Base-by-base conservation (phyloP, 1,284 basidiomycete genomes). In the Trichosporon sp. region DNA sequence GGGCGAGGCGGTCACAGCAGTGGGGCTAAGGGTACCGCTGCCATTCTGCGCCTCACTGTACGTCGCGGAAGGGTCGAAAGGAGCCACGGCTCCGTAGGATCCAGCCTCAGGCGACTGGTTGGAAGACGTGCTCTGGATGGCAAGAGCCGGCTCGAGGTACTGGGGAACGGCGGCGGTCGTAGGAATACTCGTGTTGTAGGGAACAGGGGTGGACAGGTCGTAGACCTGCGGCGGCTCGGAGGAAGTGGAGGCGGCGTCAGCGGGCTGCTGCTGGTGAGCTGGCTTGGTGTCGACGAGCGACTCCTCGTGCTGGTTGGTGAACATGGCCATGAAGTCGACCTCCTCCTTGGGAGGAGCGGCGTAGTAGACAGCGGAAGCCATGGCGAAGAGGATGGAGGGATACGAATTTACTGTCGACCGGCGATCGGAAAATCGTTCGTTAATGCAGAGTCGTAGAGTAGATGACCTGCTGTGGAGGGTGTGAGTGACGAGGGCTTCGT, bases 301-400 rank as follows among this genome's bases (percentile, higher is more conserved):
- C 65, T 69, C 69, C 67, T 73, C 70, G 61, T 74, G 70, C 40
- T 74, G 73, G 19, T 67, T 68, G 59, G 71, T 74, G 71, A 74
- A 74, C 73, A 74, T 74, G 51, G 71, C 70, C 73, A 74, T 74
- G 56, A 74, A 74, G 69, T 74, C 73, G 43, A 74, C 73, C 65
- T 72, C 73, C 40, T 71, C 73, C 54, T 70, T 65, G 37, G 69
- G 72, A 8, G 64, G 48, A 11, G 67, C 46, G n/a, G 51, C 37
- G 56, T 59, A 63, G 70, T 68, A 71, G 19, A 32, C 65, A 11
- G 67, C 63, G 26, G 71, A 65, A 6, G 67, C 67, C 67, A 72
- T 69, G 67, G 68, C 48, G 65, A 68, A 40, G 19, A 21, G 48
- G 19, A 11, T 43, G 37, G 51, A 40, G n/a, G 43, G 32, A 37